Conservation (phyloP, 768 basidiomycete genomes). For the Kwoniella shandongensis region DNA sequence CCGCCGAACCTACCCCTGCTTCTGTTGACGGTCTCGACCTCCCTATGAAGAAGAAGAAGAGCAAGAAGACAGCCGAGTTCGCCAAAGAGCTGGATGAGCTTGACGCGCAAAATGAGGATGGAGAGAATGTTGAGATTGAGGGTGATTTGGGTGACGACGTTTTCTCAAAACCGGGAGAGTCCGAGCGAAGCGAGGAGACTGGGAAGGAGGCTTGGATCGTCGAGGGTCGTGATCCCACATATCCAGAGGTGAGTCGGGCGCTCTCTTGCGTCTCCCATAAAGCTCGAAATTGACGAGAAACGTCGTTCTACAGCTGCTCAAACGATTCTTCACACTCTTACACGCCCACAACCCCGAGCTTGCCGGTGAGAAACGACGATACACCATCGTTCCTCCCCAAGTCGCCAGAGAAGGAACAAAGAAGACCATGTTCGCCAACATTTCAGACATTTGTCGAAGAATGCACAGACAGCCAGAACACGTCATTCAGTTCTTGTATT, state of each 20-base stretch:
- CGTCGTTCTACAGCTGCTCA: slow-evolving; percentile 66
- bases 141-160: slow-evolving; percentile 86
- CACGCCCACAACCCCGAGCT: slow-evolving; percentile 93
- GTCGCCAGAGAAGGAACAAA: slow-evolving; percentile 95
- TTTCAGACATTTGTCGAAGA: slow-evolving; percentile 94
- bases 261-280: neutral
- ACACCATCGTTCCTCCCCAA: slow-evolving; percentile 94
- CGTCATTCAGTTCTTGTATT: slow-evolving; percentile 93
- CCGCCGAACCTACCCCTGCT: slow-evolving; percentile 28
- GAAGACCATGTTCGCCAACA: slow-evolving; percentile 94
- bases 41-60: slow-evolving; percentile 56
- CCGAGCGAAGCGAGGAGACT: slow-evolving; percentile 60
- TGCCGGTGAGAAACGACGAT: slow-evolving; percentile 78
- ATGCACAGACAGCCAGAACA: slow-evolving; percentile 99
- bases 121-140: slow-evolving; percentile 38
- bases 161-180: slow-evolving; percentile 61
- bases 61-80: slow-evolving; percentile 77
- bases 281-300: no score
- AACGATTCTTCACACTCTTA: slow-evolving; percentile 84
- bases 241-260: slow-evolving; percentile 70
- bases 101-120: slow-evolving; percentile 57
- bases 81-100: slow-evolving; percentile 56
- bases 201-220: slow-evolving; percentile 72
- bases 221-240: slow-evolving; percentile 94
- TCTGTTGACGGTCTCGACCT: slow-evolving; percentile 47